Evolutionary conservation across 345 rosid species (phyloP).

Genomic region (Brassica incana): DNA sequence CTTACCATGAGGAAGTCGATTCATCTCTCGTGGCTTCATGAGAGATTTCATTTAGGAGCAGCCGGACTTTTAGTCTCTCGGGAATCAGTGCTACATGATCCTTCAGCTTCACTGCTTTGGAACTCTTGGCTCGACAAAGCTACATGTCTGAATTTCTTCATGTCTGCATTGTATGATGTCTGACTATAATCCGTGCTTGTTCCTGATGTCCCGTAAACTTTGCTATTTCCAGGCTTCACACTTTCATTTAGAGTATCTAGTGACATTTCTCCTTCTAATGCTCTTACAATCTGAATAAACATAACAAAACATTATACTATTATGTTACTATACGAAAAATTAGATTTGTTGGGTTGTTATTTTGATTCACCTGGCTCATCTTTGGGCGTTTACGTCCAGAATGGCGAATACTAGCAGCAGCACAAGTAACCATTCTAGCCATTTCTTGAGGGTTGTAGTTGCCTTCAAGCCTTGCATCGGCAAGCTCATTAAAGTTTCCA

Average conservation of each 20-base stretch:
- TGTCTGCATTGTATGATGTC: conserved; percentile 64
- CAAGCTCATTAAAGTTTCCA: conserved; percentile 56
- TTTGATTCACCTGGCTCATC: conserved; percentile 76
- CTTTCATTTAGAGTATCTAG: conserved; percentile 80
- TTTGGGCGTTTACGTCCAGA: conserved; percentile 88
- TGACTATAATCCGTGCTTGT: conserved; percentile 58
- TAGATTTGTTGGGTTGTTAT: neutral
- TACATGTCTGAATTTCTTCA: conserved; percentile 73
- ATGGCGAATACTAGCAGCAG: conserved; percentile 81
- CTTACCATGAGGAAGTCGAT: neutral
- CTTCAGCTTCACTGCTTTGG: conserved; percentile 45
- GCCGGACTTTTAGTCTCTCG: conserved; percentile 42
- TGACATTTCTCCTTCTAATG: conserved; percentile 81
- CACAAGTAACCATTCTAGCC: conserved; percentile 74
- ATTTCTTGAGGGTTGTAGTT: conserved; percentile 65
- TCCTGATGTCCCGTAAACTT: conserved; percentile 31
- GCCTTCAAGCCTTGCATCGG: conserved; percentile 58
- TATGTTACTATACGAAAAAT: neutral
- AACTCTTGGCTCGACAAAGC: conserved; percentile 74
- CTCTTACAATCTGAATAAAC: conserved; percentile 64
- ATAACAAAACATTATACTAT: neutral
- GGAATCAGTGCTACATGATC: conserved; percentile 52
- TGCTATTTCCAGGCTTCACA: conserved; percentile 61
- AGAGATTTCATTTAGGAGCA: conserved; percentile 23
- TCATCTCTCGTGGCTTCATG: neutral